phyloP scores from a whole-genome alignment of 1,284 basidiomycete species.

The Ustilago esculenta region DNA sequence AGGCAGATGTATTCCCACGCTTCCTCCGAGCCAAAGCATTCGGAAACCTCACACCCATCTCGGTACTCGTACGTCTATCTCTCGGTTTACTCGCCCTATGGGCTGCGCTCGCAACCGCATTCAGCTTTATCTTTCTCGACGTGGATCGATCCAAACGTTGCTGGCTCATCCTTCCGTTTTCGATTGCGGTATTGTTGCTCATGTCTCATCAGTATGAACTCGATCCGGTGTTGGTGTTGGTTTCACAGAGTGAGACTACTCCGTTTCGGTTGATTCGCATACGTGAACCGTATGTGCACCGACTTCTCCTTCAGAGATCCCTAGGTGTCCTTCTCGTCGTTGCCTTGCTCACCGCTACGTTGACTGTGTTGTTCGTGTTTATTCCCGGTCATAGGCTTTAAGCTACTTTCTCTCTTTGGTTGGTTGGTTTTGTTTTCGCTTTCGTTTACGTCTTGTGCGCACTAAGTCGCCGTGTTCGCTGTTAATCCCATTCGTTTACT shows the following conservation, averaged over 20 bases:
- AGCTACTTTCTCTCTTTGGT: too few species aligned
- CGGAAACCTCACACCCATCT: conserved; percentile 91
- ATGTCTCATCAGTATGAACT: conserved; percentile 95
- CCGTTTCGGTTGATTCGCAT: conserved; percentile 90
- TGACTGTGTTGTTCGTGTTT: conserved; percentile 88
- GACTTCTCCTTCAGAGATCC: conserved; percentile 84
- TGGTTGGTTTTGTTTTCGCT: too few species aligned
- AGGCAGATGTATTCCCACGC: conserved; percentile 89
- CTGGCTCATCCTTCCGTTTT: conserved; percentile 95
- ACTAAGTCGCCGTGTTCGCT: too few species aligned
- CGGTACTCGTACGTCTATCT: conserved; percentile 77
- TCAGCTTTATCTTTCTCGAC: conserved; percentile 92
- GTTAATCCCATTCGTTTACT: too few species aligned
- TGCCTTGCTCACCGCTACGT: conserved; percentile 75
- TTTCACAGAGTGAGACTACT: conserved; percentile 69
- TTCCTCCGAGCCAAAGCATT: conserved; percentile 96
- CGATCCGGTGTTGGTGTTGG: conserved; percentile 77
- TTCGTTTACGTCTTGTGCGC: too few species aligned
- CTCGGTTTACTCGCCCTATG: conserved; percentile 86
- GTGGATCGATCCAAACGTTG: conserved; percentile 87
- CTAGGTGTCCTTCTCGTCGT: conserved; percentile 80
- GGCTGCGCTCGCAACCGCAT: conserved; percentile 87
- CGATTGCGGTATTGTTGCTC: conserved; percentile 86
- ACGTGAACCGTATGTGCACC: conserved; percentile 89
- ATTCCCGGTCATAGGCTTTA: conserved; percentile 86